Evolutionary conservation across 2,329 filamentous ascomycete species (phyloP), one percentile per base, ranked within the genome.

Genomic region (Arachnopeziza araneosa): DNA sequence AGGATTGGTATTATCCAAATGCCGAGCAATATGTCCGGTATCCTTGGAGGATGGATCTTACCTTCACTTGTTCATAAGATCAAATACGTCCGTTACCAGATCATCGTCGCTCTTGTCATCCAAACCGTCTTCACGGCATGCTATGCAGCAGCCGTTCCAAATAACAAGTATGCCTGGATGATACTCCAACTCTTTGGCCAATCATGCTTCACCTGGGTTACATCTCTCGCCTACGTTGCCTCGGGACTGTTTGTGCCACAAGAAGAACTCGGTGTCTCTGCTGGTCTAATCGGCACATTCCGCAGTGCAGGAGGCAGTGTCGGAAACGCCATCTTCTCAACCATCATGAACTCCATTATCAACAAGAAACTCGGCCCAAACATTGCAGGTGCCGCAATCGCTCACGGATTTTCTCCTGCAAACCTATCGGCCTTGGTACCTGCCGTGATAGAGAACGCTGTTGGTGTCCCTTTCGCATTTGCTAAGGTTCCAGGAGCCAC

Each of bases 381-480:
- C 7, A 67, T 76, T 44, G 64, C 67, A 7, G 54, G 50, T 5
- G 70, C 71, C 0, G 74, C 73, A 23, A 32, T 72, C 8, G 52
- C 54, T 5, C 65, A 64, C 2, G 72, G 72, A 1, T 68, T 71
- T 49, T 52, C 66, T 10, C 59, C 68, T 0, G 49, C 63, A 0
- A 59, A 66, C 7, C 49, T 74, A 0, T 26, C 36, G 0, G 61
- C 55, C 1, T 66, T 75, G 32, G 67, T 73, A 19, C 70, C 70
- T 0, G 69, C 69, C 5, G 70, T 72, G 4, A 69, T 69, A 19
- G 54, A 70, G 54, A 72, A 70, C 50, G 68, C 73, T 1, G 58
- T 69, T 0, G 62, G 62, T 5, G 73, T 77, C 0, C 73, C 74
- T 0, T 71, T 70, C 3, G 72, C 77, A n/a, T 75, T 68, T 22